Evolutionary conservation across 2,329 filamentous ascomycete species (phyloP), one percentile per base, ranked within the genome.

Genomic region (Pseudogymnoascus sp.): DNA sequence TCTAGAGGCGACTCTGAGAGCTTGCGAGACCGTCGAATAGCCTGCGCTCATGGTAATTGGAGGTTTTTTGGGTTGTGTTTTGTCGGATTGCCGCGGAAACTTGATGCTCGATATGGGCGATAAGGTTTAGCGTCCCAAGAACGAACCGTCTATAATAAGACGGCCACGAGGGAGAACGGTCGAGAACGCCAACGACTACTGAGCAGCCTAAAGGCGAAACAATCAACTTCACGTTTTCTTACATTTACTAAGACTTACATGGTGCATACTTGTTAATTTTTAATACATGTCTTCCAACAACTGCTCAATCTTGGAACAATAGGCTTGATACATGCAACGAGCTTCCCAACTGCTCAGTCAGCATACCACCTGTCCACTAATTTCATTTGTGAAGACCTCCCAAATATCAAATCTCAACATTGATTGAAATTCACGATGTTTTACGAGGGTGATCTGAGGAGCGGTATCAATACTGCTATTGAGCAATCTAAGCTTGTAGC

Each of bases 381-480:
- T 35, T 55, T 11, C n/a, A 55, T 35, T 35, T 35, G 49, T 55
- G 49, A 55, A 55, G 49, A 14, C 16, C 9, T 14, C 16, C 45
- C 25, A 16, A 55, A 55, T 33, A 31, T 55, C 28, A 55, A 55
- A 55, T 21, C 49, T 21, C 28, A 33, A 33, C 28, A 33, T 35
- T 33, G 23, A 6, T 49, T 49, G 45, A 33, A 33, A 55, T 33
- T 61, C 67, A 72, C 55, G 43, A 93, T 96, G 88, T 97, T 96
- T 76, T 93, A 92, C 73, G 71, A 87, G 64, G 93, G 92, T 16
- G 86, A 85, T 65, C 76, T 97, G 18, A 89, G 96, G 70, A 88
- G 88, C 70, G 93, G 91, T 63, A 96, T 97, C 69, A 81, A 83
- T 33, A 79, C 84, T 18, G 91, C 93, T 11, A 81, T 97, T 5